Evolutionary conservation across 129 eudicot species (phyloP), one percentile per base, ranked within the genome.

Genomic region (Arctium minus): DNA sequence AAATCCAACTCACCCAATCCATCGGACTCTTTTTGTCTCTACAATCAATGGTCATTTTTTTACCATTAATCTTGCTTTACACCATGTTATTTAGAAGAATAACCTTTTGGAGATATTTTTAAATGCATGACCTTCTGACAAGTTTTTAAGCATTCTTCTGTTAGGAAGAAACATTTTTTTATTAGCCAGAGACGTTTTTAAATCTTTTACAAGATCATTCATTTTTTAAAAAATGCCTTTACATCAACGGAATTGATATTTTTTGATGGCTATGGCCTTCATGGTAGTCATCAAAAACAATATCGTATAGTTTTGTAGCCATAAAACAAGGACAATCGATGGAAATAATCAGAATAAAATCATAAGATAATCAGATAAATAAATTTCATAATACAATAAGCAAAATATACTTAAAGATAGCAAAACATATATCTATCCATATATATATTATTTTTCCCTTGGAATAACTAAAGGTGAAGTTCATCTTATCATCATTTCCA

Each of bases 401-500:
- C 48, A 36, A 17, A 31, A 33, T n/a, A 35, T 31, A 38, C 18
- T 2, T 1, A n/a, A 39, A n/a, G 69, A 77, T 53, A 8, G 17
- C 70, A 7, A 83, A 22, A 77, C 35, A 67, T 4, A 48, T 70
- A 77, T 39, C 8, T 40, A 40, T 40, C 6, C 6, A 40, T 8
- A 40, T 40, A 40, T 70, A 53, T 9, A 46, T 9, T 22, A 1
- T 48, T 48, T 15, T 4, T 1, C 78, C 44, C 1, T 67, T 36
- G 18, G 73, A 37, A 44, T 22, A 70, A 70, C 32, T 36, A 42
- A 38, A 70, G 38, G 35, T 69, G 33, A 56, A 65, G 15, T n/a
- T 37, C 70, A 35, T 72, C 39, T 31, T 79, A 27, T 60, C 83
- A 81, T 81, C 70, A 77, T 35, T 80, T 85, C 72, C 17, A 67